A percentile compares a stretch with the other conserved stretches of the same genome.
These are phyloP conservation scores for Vachellia collinsii DNA, from an alignment of 306 rosid species.

Conservation along the genomic window DNA sequence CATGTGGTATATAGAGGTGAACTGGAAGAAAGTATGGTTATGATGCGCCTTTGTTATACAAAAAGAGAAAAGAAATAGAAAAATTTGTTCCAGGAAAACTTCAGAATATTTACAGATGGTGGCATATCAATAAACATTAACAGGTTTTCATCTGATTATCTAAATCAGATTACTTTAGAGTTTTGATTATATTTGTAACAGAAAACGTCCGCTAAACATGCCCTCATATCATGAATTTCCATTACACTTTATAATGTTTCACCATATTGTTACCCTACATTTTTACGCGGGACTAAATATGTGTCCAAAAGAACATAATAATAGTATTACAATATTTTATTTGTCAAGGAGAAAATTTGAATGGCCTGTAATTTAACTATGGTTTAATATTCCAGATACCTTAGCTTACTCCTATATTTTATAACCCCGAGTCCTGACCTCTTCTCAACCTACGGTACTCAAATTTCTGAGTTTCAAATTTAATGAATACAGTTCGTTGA, in stretches of 20 bases:
- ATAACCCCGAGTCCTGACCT: neutral
- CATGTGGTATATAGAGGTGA: neutral
- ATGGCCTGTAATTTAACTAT: neutral
- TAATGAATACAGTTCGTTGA: neutral
- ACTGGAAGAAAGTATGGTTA: neutral
- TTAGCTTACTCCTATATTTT: neutral
- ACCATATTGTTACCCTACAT: neutral
- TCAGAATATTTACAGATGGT: neutral
- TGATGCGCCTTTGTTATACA: neutral
- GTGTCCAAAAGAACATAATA: neutral
- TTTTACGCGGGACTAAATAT: neutral
- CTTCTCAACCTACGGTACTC: neutral
- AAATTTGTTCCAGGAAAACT: neutral
- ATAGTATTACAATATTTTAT: neutral
- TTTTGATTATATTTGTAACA: neutral
- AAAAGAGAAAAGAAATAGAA: neutral
- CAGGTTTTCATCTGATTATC: neutral
- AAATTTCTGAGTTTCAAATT: neutral
- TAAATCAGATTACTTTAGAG: neutral
- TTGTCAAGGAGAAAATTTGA: neutral
- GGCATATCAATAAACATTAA: neutral
- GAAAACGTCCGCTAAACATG: neutral
- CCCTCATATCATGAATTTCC: neutral
- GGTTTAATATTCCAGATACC: slow-evolving; percentile 6
- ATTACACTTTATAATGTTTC: neutral